phyloP scores from a whole-genome alignment of 768 basidiomycete genomes.

The Pleurotus pulmonarius region DNA sequence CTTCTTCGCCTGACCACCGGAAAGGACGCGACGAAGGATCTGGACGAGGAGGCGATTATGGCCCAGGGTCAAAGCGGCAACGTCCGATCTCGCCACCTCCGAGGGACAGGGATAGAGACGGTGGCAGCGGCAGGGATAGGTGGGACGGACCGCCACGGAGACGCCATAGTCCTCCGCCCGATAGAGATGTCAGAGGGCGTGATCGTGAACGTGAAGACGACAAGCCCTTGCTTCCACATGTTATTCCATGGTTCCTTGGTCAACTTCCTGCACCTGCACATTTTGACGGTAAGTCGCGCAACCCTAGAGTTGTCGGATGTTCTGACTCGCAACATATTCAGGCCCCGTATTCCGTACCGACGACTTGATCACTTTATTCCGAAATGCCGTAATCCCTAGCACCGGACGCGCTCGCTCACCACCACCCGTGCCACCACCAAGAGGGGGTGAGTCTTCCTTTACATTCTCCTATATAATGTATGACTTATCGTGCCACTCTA shows the following conservation, averaged over 20 bases:
- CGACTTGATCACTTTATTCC: slow-evolving; percentile 83
- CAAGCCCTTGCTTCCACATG: slow-evolving; percentile 41
- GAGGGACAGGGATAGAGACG: slow-evolving; percentile 27
- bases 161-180: slow-evolving; percentile 24
- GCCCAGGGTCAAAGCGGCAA: slow-evolving; percentile 31
- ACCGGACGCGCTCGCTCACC: slow-evolving; percentile 51
- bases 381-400: slow-evolving; percentile 77
- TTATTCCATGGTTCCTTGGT: slow-evolving; percentile 83
- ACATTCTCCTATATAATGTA: slow-evolving; percentile 4
- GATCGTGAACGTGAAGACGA: slow-evolving; percentile 43
- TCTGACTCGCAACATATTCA: slow-evolving; percentile 22
- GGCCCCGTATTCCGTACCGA: slow-evolving; percentile 90
- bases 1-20: slow-evolving; percentile 33
- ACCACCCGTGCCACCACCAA: slow-evolving; percentile 51
- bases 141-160: slow-evolving; percentile 14
- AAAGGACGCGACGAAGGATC: slow-evolving; percentile 19
- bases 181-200: slow-evolving; percentile 29
- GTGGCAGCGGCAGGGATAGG: slow-evolving; percentile 27
- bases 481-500: slow-evolving; percentile 16
- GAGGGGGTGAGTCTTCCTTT: slow-evolving; percentile 34
- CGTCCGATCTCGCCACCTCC: slow-evolving; percentile 22
- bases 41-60: slow-evolving; percentile 22
- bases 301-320: slow-evolving; percentile 2
- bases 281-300: slow-evolving; percentile 78
- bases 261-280: slow-evolving; percentile 63